Evolutionary conservation across 2,329 filamentous ascomycete genomes (phyloP).

Genomic region (Septoria linicola): DNA sequence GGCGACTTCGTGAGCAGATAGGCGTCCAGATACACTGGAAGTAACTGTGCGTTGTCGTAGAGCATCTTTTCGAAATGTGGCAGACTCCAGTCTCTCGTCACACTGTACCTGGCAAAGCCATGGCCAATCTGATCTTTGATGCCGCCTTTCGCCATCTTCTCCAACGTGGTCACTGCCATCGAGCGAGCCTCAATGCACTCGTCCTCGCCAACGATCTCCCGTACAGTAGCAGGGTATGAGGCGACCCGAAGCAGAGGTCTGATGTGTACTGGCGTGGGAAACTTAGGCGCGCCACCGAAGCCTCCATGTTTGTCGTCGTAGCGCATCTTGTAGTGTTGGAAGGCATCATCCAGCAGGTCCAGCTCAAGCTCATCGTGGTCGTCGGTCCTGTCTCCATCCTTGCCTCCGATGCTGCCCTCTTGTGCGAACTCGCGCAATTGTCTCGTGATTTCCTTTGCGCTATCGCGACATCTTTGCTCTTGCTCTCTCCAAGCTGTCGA

Average conservation of each 20-base stretch:
- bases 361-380: conserved; percentile 73
- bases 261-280: conserved; percentile 82
- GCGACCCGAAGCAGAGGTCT: conserved; percentile 75
- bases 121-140: conserved; percentile 74
- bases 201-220: conserved; percentile 80
- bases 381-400: conserved; percentile 29
- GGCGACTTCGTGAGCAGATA: conserved; percentile 68
- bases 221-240: conserved; percentile 68
- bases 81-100: conserved; percentile 87
- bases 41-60: conserved; percentile 83
- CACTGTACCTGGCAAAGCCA: conserved; percentile 81
- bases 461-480: conserved; percentile 75
- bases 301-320: conserved; percentile 78
- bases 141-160: conserved; percentile 71
- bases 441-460: conserved; percentile 76
- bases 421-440: conserved; percentile 85
- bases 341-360: conserved; percentile 88
- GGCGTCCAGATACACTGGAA: conserved; percentile 81
- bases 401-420: conserved; percentile 67
- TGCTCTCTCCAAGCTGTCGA: conserved; percentile 74
- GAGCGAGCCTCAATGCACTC: conserved; percentile 71
- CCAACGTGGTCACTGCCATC: conserved; percentile 79
- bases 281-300: conserved; percentile 77
- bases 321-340: conserved; percentile 73
- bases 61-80: conserved; percentile 98